Conservation (phyloP, 2,329 filamentous ascomycete genomes). For the Metarhizium brunneum region DNA sequence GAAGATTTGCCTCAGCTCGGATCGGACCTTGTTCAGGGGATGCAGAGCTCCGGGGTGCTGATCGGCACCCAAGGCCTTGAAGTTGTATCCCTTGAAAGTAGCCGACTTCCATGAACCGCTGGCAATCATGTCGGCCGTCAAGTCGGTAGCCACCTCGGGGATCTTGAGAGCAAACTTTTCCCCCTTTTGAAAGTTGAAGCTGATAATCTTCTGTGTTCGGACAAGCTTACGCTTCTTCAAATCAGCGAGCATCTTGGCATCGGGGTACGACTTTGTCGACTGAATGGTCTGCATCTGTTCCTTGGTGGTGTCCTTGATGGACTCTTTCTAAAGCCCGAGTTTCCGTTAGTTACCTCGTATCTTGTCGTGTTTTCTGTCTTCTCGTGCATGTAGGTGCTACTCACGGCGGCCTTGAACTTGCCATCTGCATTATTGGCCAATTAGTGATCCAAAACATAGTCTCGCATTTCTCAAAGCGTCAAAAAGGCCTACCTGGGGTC, state of each 20-base stretch:
- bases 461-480: neutral
- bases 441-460: neutral
- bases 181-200: constrained; percentile 77
- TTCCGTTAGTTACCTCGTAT: neutral
- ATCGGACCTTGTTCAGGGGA: constrained; percentile 85
- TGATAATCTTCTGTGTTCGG: constrained; percentile 72
- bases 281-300: constrained; percentile 67
- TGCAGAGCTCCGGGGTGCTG: constrained; percentile 53
- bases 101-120: constrained; percentile 87
- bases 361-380: neutral
- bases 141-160: constrained; percentile 85
- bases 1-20: constrained; percentile 96
- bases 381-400: neutral
- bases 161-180: constrained; percentile 83
- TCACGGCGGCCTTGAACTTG: constrained; percentile 7
- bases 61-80: constrained; percentile 60
- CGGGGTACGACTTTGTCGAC: constrained; percentile 54
- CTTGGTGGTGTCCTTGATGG: constrained; percentile 71
- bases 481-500: constrained; percentile 36
- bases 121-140: constrained; percentile 87
- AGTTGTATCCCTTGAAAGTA: constrained; percentile 73
- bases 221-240: constrained; percentile 90
- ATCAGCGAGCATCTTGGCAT: constrained; percentile 69
- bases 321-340: constrained; percentile 41
- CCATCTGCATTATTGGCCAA: constrained; percentile 5